Conservation (phyloP, 495 filamentous ascomycete species). For the Aspergillus baeticus region DNA sequence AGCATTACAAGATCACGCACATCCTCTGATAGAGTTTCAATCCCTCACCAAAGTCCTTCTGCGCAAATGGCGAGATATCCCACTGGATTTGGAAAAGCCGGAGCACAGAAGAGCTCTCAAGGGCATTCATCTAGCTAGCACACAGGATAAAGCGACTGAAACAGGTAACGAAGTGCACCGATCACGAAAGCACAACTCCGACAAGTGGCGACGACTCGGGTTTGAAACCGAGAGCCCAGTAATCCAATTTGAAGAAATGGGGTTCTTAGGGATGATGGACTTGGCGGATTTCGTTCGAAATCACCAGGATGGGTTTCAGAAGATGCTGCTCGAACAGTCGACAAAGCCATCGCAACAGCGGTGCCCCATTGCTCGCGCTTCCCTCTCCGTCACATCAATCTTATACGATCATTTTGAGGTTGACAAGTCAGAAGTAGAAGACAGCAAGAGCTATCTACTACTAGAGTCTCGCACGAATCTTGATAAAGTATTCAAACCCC, state of each 20-base stretch:
- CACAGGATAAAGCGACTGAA: conserved; percentile 46
- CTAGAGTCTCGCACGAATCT: conserved; percentile 76
- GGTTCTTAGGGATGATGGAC: conserved; percentile 97
- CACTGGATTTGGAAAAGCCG: conserved; percentile 77
- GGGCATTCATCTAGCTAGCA: conserved; percentile 79
- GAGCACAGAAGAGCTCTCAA: conserved; percentile 89
- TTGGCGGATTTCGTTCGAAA: conserved; percentile 88
- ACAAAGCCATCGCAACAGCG: conserved; percentile 66
- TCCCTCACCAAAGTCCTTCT: conserved; percentile 86
- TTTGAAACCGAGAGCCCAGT: conserved; percentile 89
- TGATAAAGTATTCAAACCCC: conserved; percentile 83
- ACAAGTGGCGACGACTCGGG: conserved; percentile 91
- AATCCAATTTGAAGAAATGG: conserved; percentile 78
- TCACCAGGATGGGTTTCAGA: conserved; percentile 89
- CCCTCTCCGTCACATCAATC: conserved; percentile 81
- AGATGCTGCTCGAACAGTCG: conserved; percentile 86
- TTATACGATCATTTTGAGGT: conserved; percentile 96
- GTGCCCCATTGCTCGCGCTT: conserved; percentile 86
- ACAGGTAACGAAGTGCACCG: conserved; percentile 51
- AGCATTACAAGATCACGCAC: conserved; percentile 88
- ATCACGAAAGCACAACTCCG: conserved; percentile 69
- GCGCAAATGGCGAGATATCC: conserved; percentile 85
- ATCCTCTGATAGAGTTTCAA: conserved; percentile 92
- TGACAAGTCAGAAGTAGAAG: conserved; percentile 80
- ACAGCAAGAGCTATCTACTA: conserved; percentile 71